Base-by-base conservation (phyloP, 2,329 filamentous ascomycete species). In the Cytospora leucostoma region DNA sequence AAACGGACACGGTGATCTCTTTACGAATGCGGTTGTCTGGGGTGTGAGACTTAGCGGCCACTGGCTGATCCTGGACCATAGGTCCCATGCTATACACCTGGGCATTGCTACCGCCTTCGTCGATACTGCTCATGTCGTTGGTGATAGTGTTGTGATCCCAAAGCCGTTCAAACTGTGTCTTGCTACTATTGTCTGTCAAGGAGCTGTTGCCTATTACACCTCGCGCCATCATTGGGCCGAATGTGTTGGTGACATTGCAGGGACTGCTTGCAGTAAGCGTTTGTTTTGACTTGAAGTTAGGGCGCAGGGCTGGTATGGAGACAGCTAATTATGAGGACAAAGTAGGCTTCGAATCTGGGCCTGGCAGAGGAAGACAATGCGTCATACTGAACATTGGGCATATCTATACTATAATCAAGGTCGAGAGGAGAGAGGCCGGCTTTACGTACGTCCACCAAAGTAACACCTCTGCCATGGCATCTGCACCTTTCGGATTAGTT, bases 291-390 rank as follows among this genome's bases (percentile, higher is more conserved):
- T 37, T 54, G 11, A 59, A 59, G 21, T 53, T 59, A 6, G 49
- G 57, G 2, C 49, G 33, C 47, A 59, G 35, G 35, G 56, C 65
- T 15, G 65, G 65, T 55, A 66, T 66, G 1, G 65, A 67, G 11
- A 63, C 65, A 15, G 62, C 63, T 34, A n/a, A n/a, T n/a, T n/a
- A 67, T 58, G 2, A 67, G 62, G 1, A 67, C 62, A 38, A 65
- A 38, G 17, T 67, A 65, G 11, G 56, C 65, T 54, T 67, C 65
- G 15, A 67, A 34, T 15, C 65, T n/a, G n/a, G n/a, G n/a, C n/a
- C n/a, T 59, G 55, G 3, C 4, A 21, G 47, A 38, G 13, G 10
- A 11, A 27, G 13, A 1, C 15, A 17, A 10, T 40, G 12, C 19
- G 32, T 17, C 19, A 5, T 4, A 13, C 19, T 15, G 6, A 38